Percentiles rank a stretch among this genome's conserved stretches.
Conservation (phyloP, 768 basidiomycete species). For the Russula sp. region DNA sequence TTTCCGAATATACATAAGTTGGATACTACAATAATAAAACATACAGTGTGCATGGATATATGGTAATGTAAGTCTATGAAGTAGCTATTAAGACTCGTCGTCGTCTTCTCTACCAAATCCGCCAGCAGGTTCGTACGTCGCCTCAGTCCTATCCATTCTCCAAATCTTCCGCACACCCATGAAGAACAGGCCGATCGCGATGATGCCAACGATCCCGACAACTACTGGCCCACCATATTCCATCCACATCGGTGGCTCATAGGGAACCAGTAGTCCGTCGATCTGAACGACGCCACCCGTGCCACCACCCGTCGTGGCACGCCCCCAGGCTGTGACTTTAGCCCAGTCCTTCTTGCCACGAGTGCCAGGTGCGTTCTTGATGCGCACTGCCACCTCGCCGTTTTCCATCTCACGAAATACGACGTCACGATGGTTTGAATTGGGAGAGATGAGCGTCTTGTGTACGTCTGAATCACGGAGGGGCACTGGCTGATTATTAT, state of each 20-base stretch:
- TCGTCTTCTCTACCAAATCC: conserved; percentile 67
- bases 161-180: conserved; percentile 68
- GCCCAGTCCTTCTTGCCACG: conserved; percentile 62
- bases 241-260: conserved; percentile 81
- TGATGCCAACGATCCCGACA: conserved; percentile 56
- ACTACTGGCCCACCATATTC: conserved; percentile 68
- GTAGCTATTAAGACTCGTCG: conserved; percentile 33
- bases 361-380: conserved; percentile 69
- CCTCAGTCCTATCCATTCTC: conserved; percentile 72
- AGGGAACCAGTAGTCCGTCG: conserved; percentile 79
- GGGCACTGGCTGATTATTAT: conserved; percentile 69
- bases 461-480: conserved; percentile 73
- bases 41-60: conserved; percentile 16
- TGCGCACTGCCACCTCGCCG: conserved; percentile 58
- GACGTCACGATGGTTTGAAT: conserved; percentile 74
- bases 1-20: neutral
- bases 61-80: conserved; percentile 15
- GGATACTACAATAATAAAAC: neutral
- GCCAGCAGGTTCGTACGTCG: conserved; percentile 87
- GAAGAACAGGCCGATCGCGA: conserved; percentile 66
- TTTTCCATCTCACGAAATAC: conserved; percentile 62
- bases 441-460: conserved; percentile 66
- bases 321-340: conserved; percentile 67
- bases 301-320: conserved; percentile 66
- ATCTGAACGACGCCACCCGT: conserved; percentile 89